These are phyloP conservation scores for Rubus parviflorus DNA, from an alignment of 306 rosid species.

Conservation along the genomic window DNA sequence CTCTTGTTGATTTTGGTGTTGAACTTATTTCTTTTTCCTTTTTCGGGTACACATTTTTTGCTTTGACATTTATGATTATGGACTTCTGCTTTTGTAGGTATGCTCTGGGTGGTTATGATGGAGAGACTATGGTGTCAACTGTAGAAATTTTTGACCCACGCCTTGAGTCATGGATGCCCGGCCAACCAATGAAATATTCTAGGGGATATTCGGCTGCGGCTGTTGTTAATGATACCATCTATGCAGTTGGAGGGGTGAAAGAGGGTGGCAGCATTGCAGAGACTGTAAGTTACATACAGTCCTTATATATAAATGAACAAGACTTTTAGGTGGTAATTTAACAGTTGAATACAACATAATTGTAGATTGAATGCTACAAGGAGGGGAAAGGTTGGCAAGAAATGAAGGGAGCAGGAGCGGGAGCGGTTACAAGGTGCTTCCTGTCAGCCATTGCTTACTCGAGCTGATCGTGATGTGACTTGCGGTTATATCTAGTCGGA, in stretches of 20 bases:
- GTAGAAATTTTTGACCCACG: constrained; percentile 59
- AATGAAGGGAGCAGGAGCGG: too few species aligned
- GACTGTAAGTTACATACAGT: constrained; percentile 36
- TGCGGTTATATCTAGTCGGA: not conserved
- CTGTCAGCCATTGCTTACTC: constrained; percentile 47
- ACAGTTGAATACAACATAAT: not conserved
- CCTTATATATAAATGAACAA: not conserved
- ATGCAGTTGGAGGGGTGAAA: constrained; percentile 62
- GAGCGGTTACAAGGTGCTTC: constrained; percentile 52
- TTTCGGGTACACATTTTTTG: not conserved
- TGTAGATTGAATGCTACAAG: constrained; percentile 71
- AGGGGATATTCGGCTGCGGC: constrained; percentile 61
- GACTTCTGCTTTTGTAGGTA: constrained; percentile 39
- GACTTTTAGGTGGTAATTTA: not conserved
- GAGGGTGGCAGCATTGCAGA: constrained; percentile 37
- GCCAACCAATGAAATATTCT: constrained; percentile 43
- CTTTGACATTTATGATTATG: not conserved
- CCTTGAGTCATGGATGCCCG: constrained; percentile 45
- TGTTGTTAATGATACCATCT: constrained; percentile 57
- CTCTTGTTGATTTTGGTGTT: not conserved
- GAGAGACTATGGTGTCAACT: constrained; percentile 41
- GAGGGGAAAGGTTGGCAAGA: constrained; percentile 69
- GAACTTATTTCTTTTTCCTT: not conserved
- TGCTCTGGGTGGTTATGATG: constrained; percentile 73
- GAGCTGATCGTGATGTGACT: not conserved